Evolutionary conservation across 768 basidiomycete genomes (phyloP).

Genomic region (Suillus ampliporus): DNA sequence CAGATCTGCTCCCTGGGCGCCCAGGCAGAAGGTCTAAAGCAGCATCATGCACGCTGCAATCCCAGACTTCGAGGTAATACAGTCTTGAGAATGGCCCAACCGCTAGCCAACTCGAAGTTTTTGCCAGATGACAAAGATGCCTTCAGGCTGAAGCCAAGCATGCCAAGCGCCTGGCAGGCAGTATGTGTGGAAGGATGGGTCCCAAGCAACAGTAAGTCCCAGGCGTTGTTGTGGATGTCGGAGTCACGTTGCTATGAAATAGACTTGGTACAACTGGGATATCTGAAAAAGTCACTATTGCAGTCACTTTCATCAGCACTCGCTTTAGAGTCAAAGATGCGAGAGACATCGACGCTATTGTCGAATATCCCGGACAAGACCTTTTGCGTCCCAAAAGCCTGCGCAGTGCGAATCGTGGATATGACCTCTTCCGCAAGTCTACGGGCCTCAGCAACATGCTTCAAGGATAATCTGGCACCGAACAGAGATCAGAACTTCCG

Average conservation of each 20-base stretch:
- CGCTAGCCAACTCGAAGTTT: conserved; percentile 85
- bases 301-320: too few relatives aligned
- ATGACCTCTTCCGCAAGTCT: conserved; percentile 67
- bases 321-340: conserved; percentile 39
- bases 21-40: conserved; percentile 76
- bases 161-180: conserved; percentile 60
- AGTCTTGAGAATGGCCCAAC: conserved; percentile 77
- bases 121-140: conserved; percentile 68
- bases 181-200: conserved; percentile 68
- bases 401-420: conserved; percentile 57
- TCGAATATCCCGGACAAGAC: conserved; percentile 53
- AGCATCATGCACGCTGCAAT: conserved; percentile 64
- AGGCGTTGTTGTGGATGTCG: too few relatives aligned
- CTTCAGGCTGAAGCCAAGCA: conserved; percentile 62
- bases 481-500: not conserved
- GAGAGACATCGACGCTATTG: conserved; percentile 42
- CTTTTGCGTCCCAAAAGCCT: conserved; percentile 59
- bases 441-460: conserved; percentile 51
- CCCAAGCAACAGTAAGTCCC: conserved; percentile 83
- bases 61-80: conserved; percentile 76
- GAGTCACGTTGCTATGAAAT: too few relatives aligned
- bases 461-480: conserved; percentile 41
- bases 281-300: too few relatives aligned
- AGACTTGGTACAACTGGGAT: too few relatives aligned
- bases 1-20: conserved; percentile 9